Evolutionary conservation across 78 protist genomes (phyloP).

Genomic region (Fonticula alba): DNA sequence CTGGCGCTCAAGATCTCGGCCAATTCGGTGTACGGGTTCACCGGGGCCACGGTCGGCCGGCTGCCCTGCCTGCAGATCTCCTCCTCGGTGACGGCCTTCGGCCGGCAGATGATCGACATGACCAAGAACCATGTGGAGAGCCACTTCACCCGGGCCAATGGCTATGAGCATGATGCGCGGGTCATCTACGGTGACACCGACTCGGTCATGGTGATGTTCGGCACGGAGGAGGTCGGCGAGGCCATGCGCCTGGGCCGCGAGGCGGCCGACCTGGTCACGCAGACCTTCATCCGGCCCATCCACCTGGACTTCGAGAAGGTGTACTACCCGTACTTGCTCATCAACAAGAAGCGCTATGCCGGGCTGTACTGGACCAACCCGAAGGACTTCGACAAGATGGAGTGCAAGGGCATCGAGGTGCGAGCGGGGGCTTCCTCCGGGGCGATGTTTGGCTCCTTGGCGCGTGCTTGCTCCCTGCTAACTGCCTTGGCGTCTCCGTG

Average conservation of each 20-base stretch:
- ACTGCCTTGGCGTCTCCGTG: too few relatives aligned
- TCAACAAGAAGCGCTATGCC: slow-evolving; percentile 96
- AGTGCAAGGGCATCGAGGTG: slow-evolving; percentile 84
- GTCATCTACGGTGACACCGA: slow-evolving; percentile 99
- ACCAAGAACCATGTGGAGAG: slow-evolving; percentile 74
- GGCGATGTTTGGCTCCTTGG: too few relatives aligned
- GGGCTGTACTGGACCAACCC: slow-evolving; percentile 89
- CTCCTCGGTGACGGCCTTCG: slow-evolving; percentile 87
- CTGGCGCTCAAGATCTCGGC: slow-evolving; percentile 95
- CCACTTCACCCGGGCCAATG: slow-evolving; percentile 59
- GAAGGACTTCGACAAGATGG: slow-evolving; percentile 80
- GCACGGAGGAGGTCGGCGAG: slow-evolving; percentile 32
- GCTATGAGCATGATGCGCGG: slow-evolving; percentile 56
- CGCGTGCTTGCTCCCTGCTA: too few relatives aligned
- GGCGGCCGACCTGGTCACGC: slow-evolving; percentile 72
- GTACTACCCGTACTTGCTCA: slow-evolving; percentile 92
- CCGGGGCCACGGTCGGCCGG: slow-evolving; percentile 95
- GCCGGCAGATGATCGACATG: slow-evolving; percentile 89
- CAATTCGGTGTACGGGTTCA: slow-evolving; percentile 99
- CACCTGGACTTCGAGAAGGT: slow-evolving; percentile 92
- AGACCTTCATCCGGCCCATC: slow-evolving; percentile 77
- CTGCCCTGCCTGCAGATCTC: slow-evolving; percentile 92
- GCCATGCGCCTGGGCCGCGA: slow-evolving; percentile 75
- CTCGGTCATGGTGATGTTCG: slow-evolving; percentile 98
- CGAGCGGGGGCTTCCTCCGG: not conserved